phyloP scores from a whole-genome alignment of 2,329 filamentous ascomycete species.

The Malbranchea zuffiana region DNA sequence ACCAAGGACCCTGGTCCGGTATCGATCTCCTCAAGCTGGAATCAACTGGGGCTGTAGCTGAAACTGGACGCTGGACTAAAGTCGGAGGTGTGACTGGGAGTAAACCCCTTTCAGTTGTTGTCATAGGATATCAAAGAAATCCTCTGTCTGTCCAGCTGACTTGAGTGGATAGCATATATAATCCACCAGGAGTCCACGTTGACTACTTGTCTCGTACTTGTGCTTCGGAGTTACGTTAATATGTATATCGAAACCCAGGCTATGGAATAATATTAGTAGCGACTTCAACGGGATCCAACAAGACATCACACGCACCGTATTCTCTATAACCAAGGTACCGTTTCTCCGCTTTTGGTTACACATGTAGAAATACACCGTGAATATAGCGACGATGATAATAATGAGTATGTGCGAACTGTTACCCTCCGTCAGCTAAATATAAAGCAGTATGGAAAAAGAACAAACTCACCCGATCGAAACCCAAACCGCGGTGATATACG shows the following conservation, averaged over 20 bases:
- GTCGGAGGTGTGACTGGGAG: no score
- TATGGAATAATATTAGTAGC: conserved; percentile 11
- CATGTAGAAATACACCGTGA: conserved; percentile 44
- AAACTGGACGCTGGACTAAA: no score
- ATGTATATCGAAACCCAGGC: conserved; percentile 27
- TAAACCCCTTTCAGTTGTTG: no score
- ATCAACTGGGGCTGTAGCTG: no score
- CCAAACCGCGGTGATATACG: conserved; percentile 56
- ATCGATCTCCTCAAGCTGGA: no score
- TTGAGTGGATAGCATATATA: no score
- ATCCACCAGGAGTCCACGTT: no score
- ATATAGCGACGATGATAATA: conserved; percentile 42
- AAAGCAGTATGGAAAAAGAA: neutral
- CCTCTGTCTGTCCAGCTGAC: no score
- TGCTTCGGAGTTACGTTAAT: no score
- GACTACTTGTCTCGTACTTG: no score
- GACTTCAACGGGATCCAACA: neutral
- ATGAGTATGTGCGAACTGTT: conserved; percentile 49
- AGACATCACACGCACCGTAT: conserved; percentile 27
- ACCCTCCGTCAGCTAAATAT: neutral
- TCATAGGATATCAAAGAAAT: no score
- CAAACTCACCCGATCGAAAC: conserved; percentile 47
- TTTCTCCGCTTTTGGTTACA: conserved; percentile 41
- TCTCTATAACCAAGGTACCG: conserved; percentile 43
- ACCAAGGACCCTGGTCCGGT: no score